phyloP scores from a whole-genome alignment of 83 land plant species.

The Isoetes engelmannii region DNA sequence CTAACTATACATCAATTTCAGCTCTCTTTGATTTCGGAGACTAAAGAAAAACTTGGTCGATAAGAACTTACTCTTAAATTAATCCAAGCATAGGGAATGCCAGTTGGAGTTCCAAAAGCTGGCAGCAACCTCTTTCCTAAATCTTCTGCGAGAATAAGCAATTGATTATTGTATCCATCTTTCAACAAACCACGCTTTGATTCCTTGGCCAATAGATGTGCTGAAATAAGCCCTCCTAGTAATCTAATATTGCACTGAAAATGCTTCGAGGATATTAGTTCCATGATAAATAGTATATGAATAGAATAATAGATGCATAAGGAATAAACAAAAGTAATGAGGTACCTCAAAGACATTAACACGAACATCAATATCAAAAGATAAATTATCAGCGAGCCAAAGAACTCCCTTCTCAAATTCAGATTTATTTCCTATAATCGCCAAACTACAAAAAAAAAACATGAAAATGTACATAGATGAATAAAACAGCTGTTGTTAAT shows the following conservation, averaged over 20 bases:
- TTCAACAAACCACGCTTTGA: slow-evolving; percentile 30
- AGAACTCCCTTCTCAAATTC: slow-evolving; percentile 76
- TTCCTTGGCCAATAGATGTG: slow-evolving; percentile 80
- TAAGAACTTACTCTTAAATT: slow-evolving; percentile 58
- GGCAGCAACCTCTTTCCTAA: slow-evolving; percentile 61
- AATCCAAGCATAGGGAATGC: slow-evolving; percentile 90
- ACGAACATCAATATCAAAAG: slow-evolving; percentile 77
- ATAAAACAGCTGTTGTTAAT: neutral
- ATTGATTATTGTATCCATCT: slow-evolving; percentile 54
- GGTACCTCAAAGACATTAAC: slow-evolving; percentile 78
- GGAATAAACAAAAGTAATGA: neutral
- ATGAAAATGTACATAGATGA: neutral
- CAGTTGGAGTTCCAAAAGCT: slow-evolving; percentile 80
- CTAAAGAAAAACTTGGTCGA: neutral
- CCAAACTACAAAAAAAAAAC: slow-evolving; percentile 41
- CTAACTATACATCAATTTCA: neutral
- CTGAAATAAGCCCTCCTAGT: slow-evolving; percentile 93
- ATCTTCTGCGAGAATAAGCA: slow-evolving; percentile 71
- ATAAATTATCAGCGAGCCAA: slow-evolving; percentile 69
- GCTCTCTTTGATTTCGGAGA: neutral
- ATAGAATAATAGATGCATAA: no score
- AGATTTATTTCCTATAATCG: slow-evolving; percentile 61
- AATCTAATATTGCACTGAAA: slow-evolving; percentile 88
- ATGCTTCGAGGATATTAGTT: no score
- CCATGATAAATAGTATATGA: no score